Conservation (phyloP, 2,329 filamentous ascomycete species). For the Coleophoma eucalyptorum region DNA sequence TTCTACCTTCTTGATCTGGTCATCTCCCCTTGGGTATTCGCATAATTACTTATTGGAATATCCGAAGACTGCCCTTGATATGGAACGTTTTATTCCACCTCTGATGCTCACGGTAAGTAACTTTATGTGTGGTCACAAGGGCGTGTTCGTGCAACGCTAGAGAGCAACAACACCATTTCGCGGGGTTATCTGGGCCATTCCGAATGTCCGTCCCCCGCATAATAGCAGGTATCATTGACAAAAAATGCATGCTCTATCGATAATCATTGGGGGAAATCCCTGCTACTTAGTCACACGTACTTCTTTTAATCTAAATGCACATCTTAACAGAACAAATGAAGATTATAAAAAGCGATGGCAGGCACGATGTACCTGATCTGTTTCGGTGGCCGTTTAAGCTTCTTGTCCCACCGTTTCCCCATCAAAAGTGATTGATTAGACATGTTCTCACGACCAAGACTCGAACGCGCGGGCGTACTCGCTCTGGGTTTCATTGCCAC, state of each 20-base stretch:
- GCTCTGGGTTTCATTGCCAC: conserved; percentile 30
- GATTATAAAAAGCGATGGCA: conserved; percentile 2
- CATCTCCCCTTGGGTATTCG: no score
- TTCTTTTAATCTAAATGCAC: neutral
- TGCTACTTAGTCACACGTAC: neutral
- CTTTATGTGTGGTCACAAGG: neutral
- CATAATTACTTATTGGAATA: neutral
- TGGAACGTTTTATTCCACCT: conserved; percentile 9
- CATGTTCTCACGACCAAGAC: conserved; percentile 27
- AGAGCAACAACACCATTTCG: conserved; percentile 1
- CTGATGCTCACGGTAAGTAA: neutral
- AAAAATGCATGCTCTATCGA: conserved; percentile 5
- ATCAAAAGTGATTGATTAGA: conserved; percentile 16
- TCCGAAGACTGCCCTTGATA: neutral
- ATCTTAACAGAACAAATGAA: conserved; percentile 8
- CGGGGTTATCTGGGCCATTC: conserved; percentile 4
- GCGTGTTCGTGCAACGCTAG: neutral
- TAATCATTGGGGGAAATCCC: conserved; percentile 13
- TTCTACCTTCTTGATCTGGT: no score
- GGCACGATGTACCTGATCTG: conserved; percentile 1
- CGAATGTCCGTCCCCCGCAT: neutral
- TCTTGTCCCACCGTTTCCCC: conserved; percentile 4
- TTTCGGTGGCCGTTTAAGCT: no score
- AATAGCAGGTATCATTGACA: neutral
- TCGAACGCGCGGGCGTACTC: conserved; percentile 18